Evolutionary conservation across 495 filamentous ascomycete genomes (phyloP), one percentile per base, ranked within the genome.

Genomic region (Aspergillus leporis): DNA sequence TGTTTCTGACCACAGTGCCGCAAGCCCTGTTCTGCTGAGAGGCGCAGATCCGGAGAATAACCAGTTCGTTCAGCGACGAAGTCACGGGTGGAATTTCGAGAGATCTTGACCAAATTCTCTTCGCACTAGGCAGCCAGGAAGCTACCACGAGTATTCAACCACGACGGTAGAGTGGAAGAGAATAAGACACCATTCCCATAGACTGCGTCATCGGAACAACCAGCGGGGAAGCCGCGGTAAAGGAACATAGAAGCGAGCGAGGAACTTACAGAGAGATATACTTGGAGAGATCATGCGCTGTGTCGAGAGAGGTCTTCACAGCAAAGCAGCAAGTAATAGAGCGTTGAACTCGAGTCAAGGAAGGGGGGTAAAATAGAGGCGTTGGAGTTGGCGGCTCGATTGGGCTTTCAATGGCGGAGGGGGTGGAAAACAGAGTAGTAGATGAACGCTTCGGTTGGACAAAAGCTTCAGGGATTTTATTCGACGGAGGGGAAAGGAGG

Each of bases 121-220:
- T 4, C 43, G 43, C 43, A 14, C 19, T 49, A 13, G 53, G 14
- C 34, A 30, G 56, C 51, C 40, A 30, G 30, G 19, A 41, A 60
- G 43, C 31, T 30, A 61, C 25, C 38, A 51, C 9, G 47, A 32
- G 34, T 46, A 7, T 38, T 40, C 32, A 36, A 12, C 36, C 13
- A 45, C 4, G n/a, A 57, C 14, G 23, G 30, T 12, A 47, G 30
- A 36, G 49, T 32, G 28, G 55, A 32, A 34, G 13, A 9, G 53
- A 23, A 49, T 34, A 51, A 18, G n/a, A 25, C 23, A 46, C n/a
- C 13, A 23, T 60, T 48, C 30, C 32, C 34, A 36, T 7, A 54
- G 31, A 30, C 31, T 65, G 63, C 63, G 59, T 65, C 59, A 65
- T 59, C 59, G 59, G 54, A 31, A 55, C 36, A 47, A 31, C 31